phyloP scores from a whole-genome alignment of 805 yeast species.

The Cyberlindnera samutprakarnensis region DNA sequence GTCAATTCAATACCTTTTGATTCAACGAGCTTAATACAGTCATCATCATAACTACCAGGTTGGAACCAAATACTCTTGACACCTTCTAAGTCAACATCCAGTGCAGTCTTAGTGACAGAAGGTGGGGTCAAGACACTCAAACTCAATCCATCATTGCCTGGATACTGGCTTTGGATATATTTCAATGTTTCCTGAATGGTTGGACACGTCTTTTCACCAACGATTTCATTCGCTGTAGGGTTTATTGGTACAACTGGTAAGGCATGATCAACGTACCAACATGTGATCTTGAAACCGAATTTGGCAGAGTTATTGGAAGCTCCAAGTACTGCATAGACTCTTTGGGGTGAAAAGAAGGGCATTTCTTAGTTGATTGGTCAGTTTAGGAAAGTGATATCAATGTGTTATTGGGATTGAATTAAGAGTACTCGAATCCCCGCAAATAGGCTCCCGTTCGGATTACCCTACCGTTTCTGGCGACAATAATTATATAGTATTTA shows the following conservation, averaged over 20 bases:
- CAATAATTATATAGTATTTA: too few relatives aligned
- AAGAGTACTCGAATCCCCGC: too few relatives aligned
- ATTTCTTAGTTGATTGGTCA: too few relatives aligned
- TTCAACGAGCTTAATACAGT: constrained; percentile 36
- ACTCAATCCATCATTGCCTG: constrained; percentile 38
- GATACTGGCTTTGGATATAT: constrained; percentile 14
- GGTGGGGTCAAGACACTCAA: constrained; percentile 77
- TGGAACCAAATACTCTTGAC: constrained; percentile 73
- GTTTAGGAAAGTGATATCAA: too few relatives aligned
- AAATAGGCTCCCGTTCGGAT: too few relatives aligned
- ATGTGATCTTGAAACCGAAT: constrained; percentile 61
- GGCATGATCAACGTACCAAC: constrained; percentile 55
- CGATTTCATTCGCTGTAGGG: constrained; percentile 43
- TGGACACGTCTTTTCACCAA: constrained; percentile 33
- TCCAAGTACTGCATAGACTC: constrained; percentile 61
- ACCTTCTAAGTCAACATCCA: constrained; percentile 30
- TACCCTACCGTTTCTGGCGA: too few relatives aligned
- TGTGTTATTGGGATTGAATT: too few relatives aligned
- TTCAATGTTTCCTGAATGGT: constrained; percentile 25
- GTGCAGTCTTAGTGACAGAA: constrained; percentile 37
- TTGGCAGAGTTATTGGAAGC: constrained; percentile 59
- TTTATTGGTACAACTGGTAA: constrained; percentile 63
- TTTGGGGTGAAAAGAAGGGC: constrained; percentile 46
- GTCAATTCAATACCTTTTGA: constrained; percentile 30
- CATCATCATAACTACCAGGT: constrained; percentile 65